Percentiles rank a stretch among this genome's conserved stretches.
Conservation (phyloP, 2,329 filamentous ascomycete species). For the Botrytis squamosa region DNA sequence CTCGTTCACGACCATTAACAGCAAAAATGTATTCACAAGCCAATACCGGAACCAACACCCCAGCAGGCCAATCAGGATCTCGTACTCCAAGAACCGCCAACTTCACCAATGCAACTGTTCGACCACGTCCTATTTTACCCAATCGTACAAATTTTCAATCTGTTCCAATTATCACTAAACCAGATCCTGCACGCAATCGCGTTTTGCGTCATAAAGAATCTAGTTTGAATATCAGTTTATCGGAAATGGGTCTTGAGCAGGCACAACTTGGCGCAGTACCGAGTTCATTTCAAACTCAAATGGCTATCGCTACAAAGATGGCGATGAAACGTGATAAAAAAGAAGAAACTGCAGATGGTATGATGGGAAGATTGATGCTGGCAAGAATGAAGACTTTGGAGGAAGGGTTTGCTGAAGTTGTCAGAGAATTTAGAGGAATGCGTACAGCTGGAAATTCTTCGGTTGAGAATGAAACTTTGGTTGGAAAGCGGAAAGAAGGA, state of each 20-base stretch:
- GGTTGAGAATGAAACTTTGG: conserved; percentile 27
- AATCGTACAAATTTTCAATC: conserved; percentile 54
- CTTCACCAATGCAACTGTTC: conserved; percentile 43
- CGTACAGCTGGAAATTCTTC: conserved; percentile 36
- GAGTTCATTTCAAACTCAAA: conserved; percentile 77
- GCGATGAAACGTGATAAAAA: conserved; percentile 47
- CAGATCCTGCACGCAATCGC: conserved; percentile 25
- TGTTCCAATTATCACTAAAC: conserved; percentile 49
- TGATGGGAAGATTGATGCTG: conserved; percentile 77
- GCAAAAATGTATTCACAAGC: conserved; percentile 35
- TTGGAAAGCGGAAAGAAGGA: conserved; percentile 24
- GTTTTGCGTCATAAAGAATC: conserved; percentile 45
- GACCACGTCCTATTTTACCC: conserved; percentile 57
- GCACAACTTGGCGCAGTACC: conserved; percentile 64
- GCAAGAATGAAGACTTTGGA: conserved; percentile 92
- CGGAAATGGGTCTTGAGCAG: conserved; percentile 67
- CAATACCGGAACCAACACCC: conserved; percentile 33
- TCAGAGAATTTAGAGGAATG: conserved; percentile 62
- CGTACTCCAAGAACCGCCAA: conserved; percentile 38
- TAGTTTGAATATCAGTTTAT: conserved; percentile 67
- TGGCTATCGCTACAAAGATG: conserved; percentile 69
- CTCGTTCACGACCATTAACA: conserved; percentile 42
- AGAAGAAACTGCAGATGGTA: conserved; percentile 56
- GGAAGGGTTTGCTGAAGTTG: conserved; percentile 85
- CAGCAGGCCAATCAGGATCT: conserved; percentile 25